phyloP scores from a whole-genome alignment of 371 early-diverging fungal species.

The Mortierella sp. region DNA sequence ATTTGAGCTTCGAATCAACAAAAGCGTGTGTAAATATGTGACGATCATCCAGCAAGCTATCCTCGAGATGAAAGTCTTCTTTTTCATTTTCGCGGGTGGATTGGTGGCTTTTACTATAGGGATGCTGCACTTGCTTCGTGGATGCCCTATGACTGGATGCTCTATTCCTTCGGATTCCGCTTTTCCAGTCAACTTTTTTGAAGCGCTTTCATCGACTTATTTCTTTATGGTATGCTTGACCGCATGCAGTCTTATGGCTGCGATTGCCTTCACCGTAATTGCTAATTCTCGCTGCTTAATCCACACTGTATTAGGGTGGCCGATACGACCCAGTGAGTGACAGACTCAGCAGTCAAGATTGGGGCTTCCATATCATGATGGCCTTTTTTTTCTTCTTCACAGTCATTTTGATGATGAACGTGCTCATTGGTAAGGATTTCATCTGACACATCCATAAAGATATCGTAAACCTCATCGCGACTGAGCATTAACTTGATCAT shows the following conservation, averaged over 20 bases:
- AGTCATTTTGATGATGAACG: slow-evolving; percentile 35
- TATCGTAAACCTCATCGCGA: background rate
- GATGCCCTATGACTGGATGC: background rate
- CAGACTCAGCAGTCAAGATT: background rate
- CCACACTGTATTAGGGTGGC: slow-evolving; percentile 23
- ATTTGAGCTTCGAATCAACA: slow-evolving; percentile 26
- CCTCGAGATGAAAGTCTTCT: slow-evolving; percentile 22
- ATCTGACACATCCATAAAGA: background rate
- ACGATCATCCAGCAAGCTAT: slow-evolving; percentile 25
- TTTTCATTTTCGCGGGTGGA: too few relatives aligned
- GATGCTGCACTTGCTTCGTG: slow-evolving; percentile 12
- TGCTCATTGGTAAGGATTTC: slow-evolving; percentile 30
- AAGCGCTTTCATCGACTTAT: slow-evolving; percentile 27
- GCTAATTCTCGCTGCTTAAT: background rate
- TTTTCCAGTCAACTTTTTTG: slow-evolving; percentile 13
- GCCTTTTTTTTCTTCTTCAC: slow-evolving; percentile 40
- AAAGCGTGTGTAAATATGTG: slow-evolving; percentile 30
- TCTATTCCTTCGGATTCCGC: background rate
- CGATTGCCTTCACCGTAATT: too few relatives aligned
- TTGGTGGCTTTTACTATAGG: slow-evolving; percentile 22
- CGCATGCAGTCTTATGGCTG: too few relatives aligned
- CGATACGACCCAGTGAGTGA: slow-evolving; percentile 25
- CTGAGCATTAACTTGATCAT: background rate
- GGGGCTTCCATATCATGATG: slow-evolving; percentile 35
- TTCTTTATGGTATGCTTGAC: slow-evolving; percentile 31